Evolutionary conservation across 2,329 filamentous ascomycete genomes (phyloP).

Genomic region (Penicillium sp.): DNA sequence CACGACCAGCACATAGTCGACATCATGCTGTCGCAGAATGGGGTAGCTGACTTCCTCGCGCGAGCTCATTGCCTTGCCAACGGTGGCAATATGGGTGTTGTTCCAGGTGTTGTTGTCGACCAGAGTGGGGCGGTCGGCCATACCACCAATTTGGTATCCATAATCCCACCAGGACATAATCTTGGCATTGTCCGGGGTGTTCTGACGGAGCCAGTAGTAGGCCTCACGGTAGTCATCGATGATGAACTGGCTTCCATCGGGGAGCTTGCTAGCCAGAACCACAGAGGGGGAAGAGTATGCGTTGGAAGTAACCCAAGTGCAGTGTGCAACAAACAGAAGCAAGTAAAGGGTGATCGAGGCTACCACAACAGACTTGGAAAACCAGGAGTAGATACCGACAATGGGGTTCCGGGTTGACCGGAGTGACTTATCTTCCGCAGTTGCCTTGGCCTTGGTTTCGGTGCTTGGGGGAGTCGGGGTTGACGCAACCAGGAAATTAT

Average conservation of each 20-base stretch:
- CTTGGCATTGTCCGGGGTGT: slow-evolving; percentile 91
- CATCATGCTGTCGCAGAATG: slow-evolving; percentile 97
- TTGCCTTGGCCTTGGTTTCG: slow-evolving; percentile 40
- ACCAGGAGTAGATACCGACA: slow-evolving; percentile 76
- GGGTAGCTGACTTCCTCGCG: slow-evolving; percentile 97
- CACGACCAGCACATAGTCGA: slow-evolving; percentile 97
- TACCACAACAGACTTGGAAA: slow-evolving; percentile 78
- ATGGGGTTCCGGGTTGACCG: slow-evolving; percentile 69
- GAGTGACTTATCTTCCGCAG: slow-evolving; percentile 48
- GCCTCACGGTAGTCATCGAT: slow-evolving; percentile 99
- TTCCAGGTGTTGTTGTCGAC: slow-evolving; percentile 99
- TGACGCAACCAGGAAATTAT: slow-evolving; percentile 73
- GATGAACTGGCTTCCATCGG: slow-evolving; percentile 95
- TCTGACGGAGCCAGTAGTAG: slow-evolving; percentile 98
- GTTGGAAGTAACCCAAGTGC: slow-evolving; percentile 98
- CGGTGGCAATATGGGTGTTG: slow-evolving; percentile 98
- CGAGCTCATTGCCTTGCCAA: slow-evolving; percentile 98
- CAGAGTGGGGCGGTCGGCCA: slow-evolving; percentile 94
- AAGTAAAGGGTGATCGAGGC: slow-evolving; percentile 74
- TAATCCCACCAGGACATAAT: slow-evolving; percentile 99
- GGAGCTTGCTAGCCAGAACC: slow-evolving; percentile 85
- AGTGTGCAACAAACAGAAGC: slow-evolving; percentile 91
- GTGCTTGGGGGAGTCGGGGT: slow-evolving; percentile 52
- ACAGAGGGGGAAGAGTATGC: slow-evolving; percentile 98
- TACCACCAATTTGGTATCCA: slow-evolving; percentile 98